phyloP scores from a whole-genome alignment of 139 green algal species.

The Astrephomene gubernaculifera region DNA sequence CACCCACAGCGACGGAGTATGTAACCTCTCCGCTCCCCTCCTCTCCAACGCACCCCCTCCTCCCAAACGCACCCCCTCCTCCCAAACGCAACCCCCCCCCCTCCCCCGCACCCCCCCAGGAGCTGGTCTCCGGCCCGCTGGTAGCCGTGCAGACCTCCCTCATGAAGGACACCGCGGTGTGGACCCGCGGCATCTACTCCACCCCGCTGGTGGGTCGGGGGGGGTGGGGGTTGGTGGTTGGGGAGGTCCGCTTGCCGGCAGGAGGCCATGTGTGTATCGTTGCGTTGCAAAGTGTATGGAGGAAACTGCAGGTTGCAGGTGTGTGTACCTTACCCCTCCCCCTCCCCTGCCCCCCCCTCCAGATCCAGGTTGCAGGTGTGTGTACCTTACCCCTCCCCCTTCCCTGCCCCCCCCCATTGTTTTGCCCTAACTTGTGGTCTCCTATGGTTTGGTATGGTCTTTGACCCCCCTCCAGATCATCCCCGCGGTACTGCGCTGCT shows the following conservation, averaged over 20 bases:
- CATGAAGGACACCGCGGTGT: slow-evolving; percentile 27
- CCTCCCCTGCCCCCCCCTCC: too few relatives aligned
- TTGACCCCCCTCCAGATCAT: slow-evolving; percentile 35
- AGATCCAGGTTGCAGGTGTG: too few relatives aligned
- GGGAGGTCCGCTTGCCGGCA: not conserved
- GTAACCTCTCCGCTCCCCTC: not conserved
- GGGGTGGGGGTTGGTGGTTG: not conserved
- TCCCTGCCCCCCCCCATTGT: too few relatives aligned
- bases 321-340: too few relatives aligned
- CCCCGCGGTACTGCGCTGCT: not conserved
- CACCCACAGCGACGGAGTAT: not conserved
- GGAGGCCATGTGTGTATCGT: too few relatives aligned
- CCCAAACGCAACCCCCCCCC: not conserved
- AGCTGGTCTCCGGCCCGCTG: slow-evolving; percentile 7
- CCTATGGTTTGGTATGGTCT: too few relatives aligned
- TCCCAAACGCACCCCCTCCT: not conserved
- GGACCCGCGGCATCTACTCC: slow-evolving; percentile 9
- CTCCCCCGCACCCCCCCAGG: not conserved
- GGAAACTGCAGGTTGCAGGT: too few relatives aligned
- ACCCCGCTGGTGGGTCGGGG: slow-evolving; percentile 13
- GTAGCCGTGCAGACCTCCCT: slow-evolving; percentile 31
- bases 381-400: too few relatives aligned
- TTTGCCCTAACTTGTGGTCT: too few relatives aligned
- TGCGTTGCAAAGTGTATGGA: too few relatives aligned
- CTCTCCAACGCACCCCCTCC: not conserved